Percentiles rank a stretch among this genome's conserved stretches.
phyloP scores from a whole-genome alignment of 2,329 filamentous ascomycete genomes.

The Sporothrix euskadiensis region DNA sequence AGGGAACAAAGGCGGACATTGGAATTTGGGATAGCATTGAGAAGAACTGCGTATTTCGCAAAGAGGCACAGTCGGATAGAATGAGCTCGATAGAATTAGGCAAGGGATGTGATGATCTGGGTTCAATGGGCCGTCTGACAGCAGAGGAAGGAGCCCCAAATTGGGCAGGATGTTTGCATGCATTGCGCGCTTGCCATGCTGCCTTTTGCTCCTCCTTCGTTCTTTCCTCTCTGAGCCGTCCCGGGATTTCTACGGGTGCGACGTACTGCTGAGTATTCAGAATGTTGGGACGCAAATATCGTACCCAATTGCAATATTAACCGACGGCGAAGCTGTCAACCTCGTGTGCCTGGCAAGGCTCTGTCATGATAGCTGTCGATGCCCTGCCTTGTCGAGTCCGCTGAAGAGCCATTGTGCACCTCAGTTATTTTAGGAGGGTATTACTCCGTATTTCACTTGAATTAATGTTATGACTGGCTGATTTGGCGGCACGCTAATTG shows the following conservation, averaged over 20 bases:
- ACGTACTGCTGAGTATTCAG: background rate
- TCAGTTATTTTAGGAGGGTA: too few species aligned
- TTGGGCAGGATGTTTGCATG: constrained; percentile 12
- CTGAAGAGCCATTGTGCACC: background rate
- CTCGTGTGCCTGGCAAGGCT: background rate
- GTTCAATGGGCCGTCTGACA: constrained; percentile 11
- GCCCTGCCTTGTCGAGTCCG: background rate
- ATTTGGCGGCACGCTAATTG: background rate
- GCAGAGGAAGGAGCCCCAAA: constrained; percentile 17
- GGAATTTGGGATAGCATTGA: background rate
- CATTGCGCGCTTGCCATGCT: constrained; percentile 17
- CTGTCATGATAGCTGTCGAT: background rate
- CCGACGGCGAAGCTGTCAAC: background rate
- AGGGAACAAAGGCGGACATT: background rate
- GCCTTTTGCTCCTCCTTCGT: background rate
- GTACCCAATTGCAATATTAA: background rate
- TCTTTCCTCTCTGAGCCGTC: background rate
- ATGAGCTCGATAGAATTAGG: background rate
- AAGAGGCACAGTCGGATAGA: background rate
- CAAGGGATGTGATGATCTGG: constrained; percentile 16
- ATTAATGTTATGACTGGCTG: background rate
- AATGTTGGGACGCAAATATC: background rate
- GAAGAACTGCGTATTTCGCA: background rate
- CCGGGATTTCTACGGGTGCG: background rate
- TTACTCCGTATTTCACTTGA: too few species aligned